phyloP scores from a whole-genome alignment of 2,329 filamentous ascomycete genomes.

The Aspergillus tubingensis region DNA sequence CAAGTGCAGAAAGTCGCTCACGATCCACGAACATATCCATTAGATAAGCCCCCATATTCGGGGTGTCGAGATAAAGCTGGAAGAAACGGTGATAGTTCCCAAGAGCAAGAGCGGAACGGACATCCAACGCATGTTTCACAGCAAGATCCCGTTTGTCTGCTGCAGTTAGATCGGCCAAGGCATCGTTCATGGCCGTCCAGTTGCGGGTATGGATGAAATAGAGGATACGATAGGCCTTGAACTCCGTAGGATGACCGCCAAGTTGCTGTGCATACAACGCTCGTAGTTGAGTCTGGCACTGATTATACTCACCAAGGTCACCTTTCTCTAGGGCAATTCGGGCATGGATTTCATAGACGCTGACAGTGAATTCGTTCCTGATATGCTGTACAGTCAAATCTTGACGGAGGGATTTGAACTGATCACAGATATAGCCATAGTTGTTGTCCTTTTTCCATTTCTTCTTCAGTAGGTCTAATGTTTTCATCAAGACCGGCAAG shows the following conservation, averaged over 20 bases:
- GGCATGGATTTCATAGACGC: slow-evolving; percentile 95
- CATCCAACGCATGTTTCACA: slow-evolving; percentile 87
- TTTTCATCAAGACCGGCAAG: slow-evolving; percentile 74
- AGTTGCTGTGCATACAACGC: slow-evolving; percentile 84
- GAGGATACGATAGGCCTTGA: slow-evolving; percentile 98
- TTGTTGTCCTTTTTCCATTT: slow-evolving; percentile 94
- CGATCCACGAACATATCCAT: slow-evolving; percentile 99
- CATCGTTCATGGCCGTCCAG: slow-evolving; percentile 95
- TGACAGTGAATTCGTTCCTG: slow-evolving; percentile 93
- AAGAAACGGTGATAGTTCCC: slow-evolving; percentile 99
- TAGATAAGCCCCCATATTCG: slow-evolving; percentile 95
- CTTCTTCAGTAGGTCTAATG: slow-evolving; percentile 83
- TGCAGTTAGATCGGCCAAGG: slow-evolving; percentile 96
- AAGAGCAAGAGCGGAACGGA: slow-evolving; percentile 86
- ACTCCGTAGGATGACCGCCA: slow-evolving; percentile 88
- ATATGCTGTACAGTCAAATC: slow-evolving; percentile 97
- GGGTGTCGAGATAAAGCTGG: slow-evolving; percentile 88
- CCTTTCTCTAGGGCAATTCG: slow-evolving; percentile 97
- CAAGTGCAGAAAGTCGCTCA: slow-evolving; percentile 86
- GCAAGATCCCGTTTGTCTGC: slow-evolving; percentile 85
- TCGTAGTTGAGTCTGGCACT: slow-evolving; percentile 97
- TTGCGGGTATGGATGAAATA: slow-evolving; percentile 99
- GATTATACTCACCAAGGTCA: slow-evolving; percentile 99
- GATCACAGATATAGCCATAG: slow-evolving; percentile 97
- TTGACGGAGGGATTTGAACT: slow-evolving; percentile 98